Base-by-base conservation (phyloP, 2,329 filamentous ascomycete species). In the Diaporthe sp. region DNA sequence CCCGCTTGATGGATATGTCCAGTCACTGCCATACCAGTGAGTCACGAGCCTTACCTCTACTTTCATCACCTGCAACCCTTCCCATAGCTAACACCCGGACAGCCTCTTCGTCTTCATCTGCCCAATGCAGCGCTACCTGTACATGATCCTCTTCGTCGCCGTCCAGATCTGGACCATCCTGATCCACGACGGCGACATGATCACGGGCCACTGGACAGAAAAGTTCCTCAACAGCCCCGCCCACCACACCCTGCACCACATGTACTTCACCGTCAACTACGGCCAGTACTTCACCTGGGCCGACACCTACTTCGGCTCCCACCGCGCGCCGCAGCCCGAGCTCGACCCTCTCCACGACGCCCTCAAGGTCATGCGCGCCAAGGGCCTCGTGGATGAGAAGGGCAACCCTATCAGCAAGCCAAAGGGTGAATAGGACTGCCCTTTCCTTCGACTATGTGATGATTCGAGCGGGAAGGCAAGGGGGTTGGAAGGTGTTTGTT, bases 261-360 rank as follows among this genome's bases (percentile, higher is more conserved):
- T 87, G 79, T 87, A 86, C 81, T 87, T 87, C 78, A 87, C 83
- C 75, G 83, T 84, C 83, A 87, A 87, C 80, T 87, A 87, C 79
- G 85, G 85, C 74, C 85, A 87, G 79, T 87, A 86, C 79, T 87
- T 87, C 76, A 87, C 85, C 75, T 87, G 84, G 85, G 84, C 84
- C 77, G 85, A 86, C 78, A 82, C 69, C 79, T 86, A 84, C 78
- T 87, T 85, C 76, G 82, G 82, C 77, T 86, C 85, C 17, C 85
- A 87, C 80, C 79, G 84, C 60, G 80, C 83, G n/a, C 85, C 85
- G n/a, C 79, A 81, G 58, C 85, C 85, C 5, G 81, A 83, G 71
- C 80, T 87, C 12, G 85, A 87, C 57, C 85, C 85, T 30, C 82
- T 87, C 9, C 84, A 85, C 77, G 85, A 87, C 3, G 83, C 85